Base-by-base conservation (phyloP, 2,329 filamentous ascomycete species). In the Aureobasidium mangrovei region DNA sequence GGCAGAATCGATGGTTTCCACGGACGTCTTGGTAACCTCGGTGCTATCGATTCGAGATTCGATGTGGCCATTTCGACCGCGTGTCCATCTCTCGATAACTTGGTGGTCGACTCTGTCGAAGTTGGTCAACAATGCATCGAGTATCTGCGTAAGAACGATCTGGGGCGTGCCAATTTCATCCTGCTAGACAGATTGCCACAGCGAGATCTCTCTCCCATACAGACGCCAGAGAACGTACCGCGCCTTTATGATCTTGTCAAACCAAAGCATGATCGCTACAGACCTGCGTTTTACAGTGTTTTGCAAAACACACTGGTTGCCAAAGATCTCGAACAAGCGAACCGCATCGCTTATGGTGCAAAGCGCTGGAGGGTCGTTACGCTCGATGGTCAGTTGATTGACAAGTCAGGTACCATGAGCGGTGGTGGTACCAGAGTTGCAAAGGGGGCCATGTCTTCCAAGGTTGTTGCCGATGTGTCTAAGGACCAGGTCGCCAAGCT, bases 1-100 rank as follows among this genome's bases (percentile, higher is more conserved):
- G 93, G 93, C 9, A 86, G 93, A 67, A 95, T 98, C 59, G 91
- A 96, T 64, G 93, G 94, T 2, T 98, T 98, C 72, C 90, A 98
- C 64, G 93, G 93, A 28, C 84, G 93, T 32, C 82, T 98, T 3
- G 94, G 93, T 7, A 96, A 97, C 62, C 80, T 98, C 1, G 93
- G 93, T 41, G 84, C 88, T 0, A 98, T 98, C 61, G 91, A 98
- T 64, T 79, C 88, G 66, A 88, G 88, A 70, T 98, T 95, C 69
- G 93, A 98, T 64, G 83, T 98, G 41, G 93, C 93, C n/a, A 95
- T 98, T 57, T 98, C 94, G 0, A 98, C 93, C 0, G 94, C 93
- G 8, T 97, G 93, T 62, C 84, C 88, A 43, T 80, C 86, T 2
- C 80, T 98, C 7, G 89, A 98, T 70, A 95, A 97, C 66, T 91